Percentiles rank a stretch among this genome's conserved stretches.
Evolutionary conservation across 2,329 filamentous ascomycete genomes (phyloP).

Genomic region (Phaeosphaeriaceae sp.): DNA sequence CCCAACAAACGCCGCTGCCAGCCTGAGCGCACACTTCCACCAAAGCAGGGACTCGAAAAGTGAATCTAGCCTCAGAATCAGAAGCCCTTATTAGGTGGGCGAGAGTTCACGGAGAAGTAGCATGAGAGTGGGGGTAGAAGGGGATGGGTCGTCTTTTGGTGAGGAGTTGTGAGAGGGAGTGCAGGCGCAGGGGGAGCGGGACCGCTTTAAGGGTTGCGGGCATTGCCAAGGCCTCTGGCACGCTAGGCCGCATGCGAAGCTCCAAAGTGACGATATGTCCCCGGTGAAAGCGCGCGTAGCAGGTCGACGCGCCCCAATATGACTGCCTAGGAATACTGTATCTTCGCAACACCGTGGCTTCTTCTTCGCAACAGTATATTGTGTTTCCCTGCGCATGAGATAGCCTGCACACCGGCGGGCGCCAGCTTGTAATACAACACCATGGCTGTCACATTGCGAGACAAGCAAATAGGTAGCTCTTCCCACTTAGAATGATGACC

Average conservation of each 20-base stretch:
- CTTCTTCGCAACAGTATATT: constrained; percentile 6
- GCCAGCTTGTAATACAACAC: constrained; percentile 27
- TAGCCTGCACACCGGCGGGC: constrained; percentile 32
- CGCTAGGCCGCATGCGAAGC: constrained; percentile 26
- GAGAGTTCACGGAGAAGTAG: constrained; percentile 45
- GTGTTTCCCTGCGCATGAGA: constrained; percentile 27
- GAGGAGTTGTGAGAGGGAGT: constrained; percentile 19
- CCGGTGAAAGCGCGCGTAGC: constrained; percentile 2
- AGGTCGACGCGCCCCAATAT: constrained; percentile 22
- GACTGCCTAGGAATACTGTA: not conserved
- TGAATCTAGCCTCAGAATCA: constrained; percentile 45
- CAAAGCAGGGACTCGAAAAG: constrained; percentile 40
- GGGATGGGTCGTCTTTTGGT: constrained; percentile 25
- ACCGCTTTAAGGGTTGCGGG: constrained; percentile 16
- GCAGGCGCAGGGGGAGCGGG: constrained; percentile 27
- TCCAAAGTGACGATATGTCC: constrained; percentile 3
- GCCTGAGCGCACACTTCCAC: constrained; percentile 39
- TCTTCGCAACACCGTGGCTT: constrained; percentile 18
- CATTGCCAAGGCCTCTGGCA: constrained; percentile 21
- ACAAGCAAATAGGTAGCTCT: constrained; percentile 66
- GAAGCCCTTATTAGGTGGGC: constrained; percentile 50
- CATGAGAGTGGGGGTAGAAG: constrained; percentile 43
- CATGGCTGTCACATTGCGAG: constrained; percentile 60
- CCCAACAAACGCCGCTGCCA: constrained; percentile 40
- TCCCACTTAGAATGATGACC: not conserved